These are phyloP conservation scores for Puccinellia tenuiflora DNA, from an alignment of 176 grass and related monocot species.

Conservation along the genomic window DNA sequence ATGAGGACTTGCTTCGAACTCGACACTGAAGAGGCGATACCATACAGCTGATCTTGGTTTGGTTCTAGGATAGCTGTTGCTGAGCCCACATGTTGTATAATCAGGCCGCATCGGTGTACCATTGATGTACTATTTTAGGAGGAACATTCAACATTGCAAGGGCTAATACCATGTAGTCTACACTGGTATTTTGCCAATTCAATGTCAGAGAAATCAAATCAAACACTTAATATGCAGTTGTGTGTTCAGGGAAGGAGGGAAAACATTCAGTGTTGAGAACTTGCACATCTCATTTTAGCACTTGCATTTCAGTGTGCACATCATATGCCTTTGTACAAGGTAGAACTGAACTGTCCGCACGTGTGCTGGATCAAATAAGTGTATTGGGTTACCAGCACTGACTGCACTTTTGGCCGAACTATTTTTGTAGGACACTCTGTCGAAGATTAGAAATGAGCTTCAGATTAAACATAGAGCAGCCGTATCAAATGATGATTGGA, in stretches of 20 bases:
- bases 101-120: background rate
- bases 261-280: too few relatives aligned
- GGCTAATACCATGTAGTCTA: background rate
- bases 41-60: background rate
- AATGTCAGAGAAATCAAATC: background rate
- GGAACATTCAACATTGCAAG: background rate
- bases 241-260: background rate
- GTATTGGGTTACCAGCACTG: background rate
- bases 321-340: too few relatives aligned
- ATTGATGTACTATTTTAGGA: background rate
- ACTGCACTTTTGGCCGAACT: background rate
- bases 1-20: background rate
- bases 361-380: background rate
- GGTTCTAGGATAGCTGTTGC: background rate
- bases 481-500: too few relatives aligned
- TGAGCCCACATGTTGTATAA: background rate
- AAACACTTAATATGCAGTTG: background rate
- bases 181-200: background rate
- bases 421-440: too few relatives aligned
- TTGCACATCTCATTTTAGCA: too few relatives aligned
- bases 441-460: too few relatives aligned
- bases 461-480: too few relatives aligned
- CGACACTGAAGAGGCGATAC: background rate
- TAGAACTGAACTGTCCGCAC: too few relatives aligned
- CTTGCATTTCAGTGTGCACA: too few relatives aligned